Evolutionary conservation across 495 filamentous ascomycete species (phyloP), one percentile per base, ranked within the genome.

Genomic region (Hypoxylon fuscum): DNA sequence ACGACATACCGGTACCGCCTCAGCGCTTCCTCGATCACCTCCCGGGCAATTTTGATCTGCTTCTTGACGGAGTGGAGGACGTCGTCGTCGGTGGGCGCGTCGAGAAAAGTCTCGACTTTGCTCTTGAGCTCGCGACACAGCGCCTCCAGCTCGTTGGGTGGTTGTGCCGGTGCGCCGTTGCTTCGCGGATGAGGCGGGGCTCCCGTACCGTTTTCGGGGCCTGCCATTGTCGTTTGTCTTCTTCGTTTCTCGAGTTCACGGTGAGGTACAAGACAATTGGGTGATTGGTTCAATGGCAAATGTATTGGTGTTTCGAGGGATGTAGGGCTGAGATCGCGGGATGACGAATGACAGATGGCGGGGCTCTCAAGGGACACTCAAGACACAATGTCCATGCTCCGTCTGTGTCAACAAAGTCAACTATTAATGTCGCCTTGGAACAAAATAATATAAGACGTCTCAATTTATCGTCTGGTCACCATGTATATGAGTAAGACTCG

Each of bases 1-100:
- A 38, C 73, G 37, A 48, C 64, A 37, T 46, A 93, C 83, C 82
- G 81, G 71, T 96, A 97, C 64, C 78, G 77, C 47, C 80, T 69
- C 52, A 97, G 75, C 1, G 92, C 90, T 55, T 89, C 81, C 43
- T 83, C 77, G 22, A 96, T 84, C 11, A 97, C 88, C 14, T 75
- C 80, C 60, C 96, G 79, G 1, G 91, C 85, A 12, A 70, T 78
- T 41, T 85, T 79, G 40, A 88, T 89, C 78, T 94, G 92, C 40
- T 74, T 74, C 72, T 97, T 93, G 17, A 90, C 87, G 14, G 76
- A 76, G 64, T 80, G 77, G 63, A 95, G 74, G 15, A 86, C 77
- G 58, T 84, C 73, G 22, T 78, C 81, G 12, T 81, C 76, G 43
- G 84, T 76, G 55, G 85, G 72, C 67, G 84, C 79, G 44, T 77